Conservation (phyloP, 176 grass and related monocot species). For the Carex cristatella region DNA sequence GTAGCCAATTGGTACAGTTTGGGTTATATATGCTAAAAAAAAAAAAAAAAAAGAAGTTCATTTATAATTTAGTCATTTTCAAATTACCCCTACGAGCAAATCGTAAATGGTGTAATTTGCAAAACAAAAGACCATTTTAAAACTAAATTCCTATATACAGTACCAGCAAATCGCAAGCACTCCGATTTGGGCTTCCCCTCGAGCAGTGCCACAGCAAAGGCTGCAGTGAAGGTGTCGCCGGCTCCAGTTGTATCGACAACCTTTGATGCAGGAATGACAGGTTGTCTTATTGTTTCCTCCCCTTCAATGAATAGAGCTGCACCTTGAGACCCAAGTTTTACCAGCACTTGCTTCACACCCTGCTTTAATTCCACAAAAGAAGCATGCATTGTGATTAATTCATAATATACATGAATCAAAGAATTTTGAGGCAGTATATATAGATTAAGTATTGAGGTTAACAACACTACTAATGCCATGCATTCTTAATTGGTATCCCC, state of each 20-base stretch:
- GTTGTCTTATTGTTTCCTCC: constrained; percentile 58
- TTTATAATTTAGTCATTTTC: not conserved
- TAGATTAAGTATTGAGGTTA: not conserved
- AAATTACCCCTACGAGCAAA: not conserved
- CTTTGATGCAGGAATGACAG: constrained; percentile 55
- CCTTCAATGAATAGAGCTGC: constrained; percentile 91
- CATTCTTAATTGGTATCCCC: not conserved
- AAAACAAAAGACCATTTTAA: not conserved
- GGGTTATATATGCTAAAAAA: not conserved
- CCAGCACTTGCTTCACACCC: constrained; percentile 73
- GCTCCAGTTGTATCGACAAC: constrained; percentile 88
- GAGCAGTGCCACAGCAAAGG: constrained; percentile 85
- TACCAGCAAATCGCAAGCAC: constrained; percentile 93
- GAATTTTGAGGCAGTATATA: not conserved
- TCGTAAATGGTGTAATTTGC: not conserved
- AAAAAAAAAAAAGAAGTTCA: not conserved
- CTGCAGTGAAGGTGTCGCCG: constrained; percentile 92
- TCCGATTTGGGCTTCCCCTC: constrained; percentile 73
- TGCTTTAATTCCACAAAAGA: constrained; percentile 17
- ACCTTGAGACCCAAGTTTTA: constrained; percentile 88
- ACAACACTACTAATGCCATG: not conserved
- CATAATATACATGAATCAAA: not conserved
- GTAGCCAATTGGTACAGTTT: not conserved
- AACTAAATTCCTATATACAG: constrained; percentile 1
- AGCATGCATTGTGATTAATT: not conserved